Percentiles rank a stretch among this genome's conserved stretches.
Conservation (phyloP, 2,329 filamentous ascomycete genomes). For the Colletotrichum navitas region DNA sequence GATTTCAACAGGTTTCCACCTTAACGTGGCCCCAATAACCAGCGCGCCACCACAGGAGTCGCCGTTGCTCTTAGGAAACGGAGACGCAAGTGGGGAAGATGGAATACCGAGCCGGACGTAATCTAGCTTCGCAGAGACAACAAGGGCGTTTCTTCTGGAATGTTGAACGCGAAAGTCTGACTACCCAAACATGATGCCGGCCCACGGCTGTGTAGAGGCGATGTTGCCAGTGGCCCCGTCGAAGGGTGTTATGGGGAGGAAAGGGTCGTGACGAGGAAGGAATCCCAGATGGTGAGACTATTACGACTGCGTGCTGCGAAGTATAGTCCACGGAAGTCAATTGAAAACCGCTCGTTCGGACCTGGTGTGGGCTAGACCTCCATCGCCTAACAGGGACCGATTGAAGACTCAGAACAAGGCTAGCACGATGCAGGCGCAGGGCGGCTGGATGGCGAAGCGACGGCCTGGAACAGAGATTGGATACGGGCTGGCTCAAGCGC, state of each 20-base stretch:
- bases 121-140: slow-evolving; percentile 10
- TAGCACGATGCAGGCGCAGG: slow-evolving; percentile 35
- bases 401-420: slow-evolving; percentile 28
- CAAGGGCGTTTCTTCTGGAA: slow-evolving; percentile 4
- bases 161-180: slow-evolving; percentile 14
- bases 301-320: slow-evolving; percentile 6
- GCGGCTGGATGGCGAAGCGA: neutral
- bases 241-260: neutral
- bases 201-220: neutral
- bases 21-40: neutral
- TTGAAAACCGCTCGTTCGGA: slow-evolving; percentile 28
- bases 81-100: slow-evolving; percentile 43
- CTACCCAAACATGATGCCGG: slow-evolving; percentile 19
- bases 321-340: slow-evolving; percentile 22
- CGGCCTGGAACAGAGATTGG: slow-evolving; percentile 16
- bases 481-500: slow-evolving; percentile 22
- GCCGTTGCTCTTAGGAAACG: neutral
- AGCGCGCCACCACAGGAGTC: neutral
- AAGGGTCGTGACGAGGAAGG: neutral
- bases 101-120: neutral
- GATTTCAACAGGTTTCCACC: neutral
- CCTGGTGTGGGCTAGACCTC: slow-evolving; percentile 35
- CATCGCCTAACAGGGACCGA: slow-evolving; percentile 19
- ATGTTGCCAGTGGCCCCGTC: slow-evolving; percentile 14
- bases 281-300: neutral